Conservation (phyloP, 2,329 filamentous ascomycete genomes). For the Colletotrichum sp. region DNA sequence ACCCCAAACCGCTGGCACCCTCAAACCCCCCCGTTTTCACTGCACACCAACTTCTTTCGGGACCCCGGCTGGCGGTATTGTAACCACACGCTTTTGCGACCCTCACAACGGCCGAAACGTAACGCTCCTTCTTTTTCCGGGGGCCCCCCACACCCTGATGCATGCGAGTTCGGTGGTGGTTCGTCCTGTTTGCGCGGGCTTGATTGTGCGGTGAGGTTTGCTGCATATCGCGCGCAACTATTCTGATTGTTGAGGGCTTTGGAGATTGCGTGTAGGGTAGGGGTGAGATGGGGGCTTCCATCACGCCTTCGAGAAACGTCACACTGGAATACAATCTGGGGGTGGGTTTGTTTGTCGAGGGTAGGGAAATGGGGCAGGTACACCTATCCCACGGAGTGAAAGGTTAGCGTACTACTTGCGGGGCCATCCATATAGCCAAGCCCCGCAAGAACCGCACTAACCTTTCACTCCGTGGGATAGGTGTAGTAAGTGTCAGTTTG, state of each 20-base stretch:
- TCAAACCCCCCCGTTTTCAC: not conserved
- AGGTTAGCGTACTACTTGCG: too few relatives aligned
- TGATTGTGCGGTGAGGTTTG: not conserved
- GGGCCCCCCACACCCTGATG: not conserved
- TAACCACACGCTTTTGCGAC: not conserved
- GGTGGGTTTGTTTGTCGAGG: not conserved
- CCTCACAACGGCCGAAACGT: not conserved
- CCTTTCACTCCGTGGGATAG: too few relatives aligned
- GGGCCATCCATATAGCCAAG: too few relatives aligned
- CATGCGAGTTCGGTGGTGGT: not conserved
- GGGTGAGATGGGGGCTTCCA: not conserved
- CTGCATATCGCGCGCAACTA: not conserved
- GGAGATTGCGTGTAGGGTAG: not conserved
- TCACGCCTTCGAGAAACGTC: not conserved
- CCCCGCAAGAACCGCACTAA: too few relatives aligned
- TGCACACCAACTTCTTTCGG: conserved; percentile 4
- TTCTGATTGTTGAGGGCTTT: not conserved
- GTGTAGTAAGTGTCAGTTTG: not conserved
- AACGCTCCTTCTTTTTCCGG: not conserved
- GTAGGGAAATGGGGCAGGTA: not conserved
- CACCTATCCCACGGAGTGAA: too few relatives aligned
- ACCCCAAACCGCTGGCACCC: not conserved
- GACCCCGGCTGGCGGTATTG: not conserved
- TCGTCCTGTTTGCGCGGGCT: not conserved
- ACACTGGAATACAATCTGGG: not conserved